Evolutionary conservation across 495 filamentous ascomycete genomes (phyloP).

Genomic region (Talaromyces thailandensis): DNA sequence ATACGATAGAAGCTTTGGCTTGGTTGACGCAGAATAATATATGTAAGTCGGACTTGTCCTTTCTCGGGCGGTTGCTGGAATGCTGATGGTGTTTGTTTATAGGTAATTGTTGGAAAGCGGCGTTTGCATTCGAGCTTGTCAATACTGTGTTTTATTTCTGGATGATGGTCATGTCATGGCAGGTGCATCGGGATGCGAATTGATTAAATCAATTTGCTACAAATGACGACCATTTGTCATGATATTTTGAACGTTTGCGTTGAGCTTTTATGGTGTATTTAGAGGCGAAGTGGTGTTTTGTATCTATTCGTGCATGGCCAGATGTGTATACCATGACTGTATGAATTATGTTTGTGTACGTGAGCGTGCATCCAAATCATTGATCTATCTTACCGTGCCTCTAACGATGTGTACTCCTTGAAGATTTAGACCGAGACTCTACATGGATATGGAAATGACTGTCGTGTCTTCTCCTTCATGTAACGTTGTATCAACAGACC

Average conservation of each 20-base stretch:
- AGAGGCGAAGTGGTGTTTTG: conserved; percentile 5
- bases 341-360: neutral
- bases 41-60: conserved; percentile 44
- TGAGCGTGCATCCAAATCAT: neutral
- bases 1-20: conserved; percentile 64
- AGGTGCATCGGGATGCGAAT: conserved; percentile 62
- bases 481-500: neutral
- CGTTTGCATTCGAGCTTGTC: conserved; percentile 59
- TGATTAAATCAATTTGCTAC: neutral
- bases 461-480: too few species aligned
- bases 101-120: conserved; percentile 51
- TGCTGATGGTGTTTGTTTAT: conserved; percentile 4
- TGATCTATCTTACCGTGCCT: too few species aligned
- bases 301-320: neutral
- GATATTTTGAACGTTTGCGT: neutral
- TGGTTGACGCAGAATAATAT: conserved; percentile 83
- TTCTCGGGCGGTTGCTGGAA: neutral
- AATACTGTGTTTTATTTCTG: conserved; percentile 81
- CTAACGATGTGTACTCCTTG: too few species aligned
- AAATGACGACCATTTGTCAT: neutral
- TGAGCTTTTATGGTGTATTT: conserved; percentile 10
- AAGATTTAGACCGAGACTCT: too few species aligned
- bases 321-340: neutral
- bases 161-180: conserved; percentile 90
- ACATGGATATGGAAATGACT: too few species aligned